These are phyloP conservation scores for Xylaria bambusicola DNA, from an alignment of 495 filamentous ascomycete genomes.

Conservation along the genomic window DNA sequence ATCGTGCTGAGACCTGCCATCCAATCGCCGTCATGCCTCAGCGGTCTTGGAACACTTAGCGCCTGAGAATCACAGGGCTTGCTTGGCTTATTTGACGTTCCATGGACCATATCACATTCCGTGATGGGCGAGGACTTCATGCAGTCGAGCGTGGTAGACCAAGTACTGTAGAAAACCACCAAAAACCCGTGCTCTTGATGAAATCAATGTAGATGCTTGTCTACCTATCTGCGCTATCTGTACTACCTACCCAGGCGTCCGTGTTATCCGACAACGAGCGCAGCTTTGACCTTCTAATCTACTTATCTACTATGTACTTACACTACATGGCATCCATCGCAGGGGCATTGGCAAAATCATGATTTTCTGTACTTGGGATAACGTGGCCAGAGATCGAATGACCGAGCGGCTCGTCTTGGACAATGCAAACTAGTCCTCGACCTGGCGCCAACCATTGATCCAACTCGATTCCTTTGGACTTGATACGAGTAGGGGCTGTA, in stretches of 20 bases:
- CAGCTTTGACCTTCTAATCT: slow-evolving; percentile 3
- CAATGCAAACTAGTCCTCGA: neutral
- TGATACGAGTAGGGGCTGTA: slow-evolving; percentile 3
- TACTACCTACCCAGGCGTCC: neutral
- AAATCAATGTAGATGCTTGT: too few species aligned
- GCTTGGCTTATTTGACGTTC: slow-evolving; percentile 44
- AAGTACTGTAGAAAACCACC: too few species aligned
- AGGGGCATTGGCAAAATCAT: slow-evolving; percentile 9
- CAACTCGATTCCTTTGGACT: neutral
- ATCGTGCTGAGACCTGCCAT: slow-evolving; percentile 26
- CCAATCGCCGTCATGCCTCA: slow-evolving; percentile 41
- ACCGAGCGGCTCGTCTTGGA: neutral
- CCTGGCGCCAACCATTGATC: neutral
- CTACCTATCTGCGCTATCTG: too few species aligned
- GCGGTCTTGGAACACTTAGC: slow-evolving; percentile 43
- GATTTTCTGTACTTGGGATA: slow-evolving; percentile 8
- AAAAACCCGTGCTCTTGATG: too few species aligned
- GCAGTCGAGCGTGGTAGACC: too few species aligned
- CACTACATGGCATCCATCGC: slow-evolving; percentile 5
- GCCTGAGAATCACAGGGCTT: slow-evolving; percentile 42
- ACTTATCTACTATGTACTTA: too few species aligned
- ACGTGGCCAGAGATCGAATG: slow-evolving; percentile 13
- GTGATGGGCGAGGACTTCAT: slow-evolving; percentile 22
- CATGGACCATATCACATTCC: slow-evolving; percentile 38
- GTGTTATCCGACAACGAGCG: neutral